Conservation (phyloP, 176 grass and related monocot species). For the Musa troglodytarum region DNA sequence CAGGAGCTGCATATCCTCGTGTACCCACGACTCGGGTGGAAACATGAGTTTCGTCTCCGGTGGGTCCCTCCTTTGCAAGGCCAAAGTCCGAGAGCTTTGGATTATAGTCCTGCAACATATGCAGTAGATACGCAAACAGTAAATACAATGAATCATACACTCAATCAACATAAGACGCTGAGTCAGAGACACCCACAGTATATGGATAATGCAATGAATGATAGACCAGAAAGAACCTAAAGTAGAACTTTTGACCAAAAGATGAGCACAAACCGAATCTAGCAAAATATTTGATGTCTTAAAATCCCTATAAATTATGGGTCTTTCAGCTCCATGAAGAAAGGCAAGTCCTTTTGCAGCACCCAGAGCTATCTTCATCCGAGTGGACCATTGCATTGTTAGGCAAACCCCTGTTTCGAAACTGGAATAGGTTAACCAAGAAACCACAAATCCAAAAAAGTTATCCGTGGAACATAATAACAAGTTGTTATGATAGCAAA, state of each 20-base stretch:
- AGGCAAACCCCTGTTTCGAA: conserved; percentile 10
- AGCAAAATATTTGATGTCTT: conserved; percentile 15
- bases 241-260: neutral
- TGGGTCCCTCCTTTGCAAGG: conserved; percentile 10
- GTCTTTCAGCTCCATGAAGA: conserved; percentile 14
- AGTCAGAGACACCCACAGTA: no score
- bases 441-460: no score
- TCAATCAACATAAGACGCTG: no score
- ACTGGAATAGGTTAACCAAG: neutral
- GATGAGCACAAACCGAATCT: conserved; percentile 10
- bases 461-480: no score
- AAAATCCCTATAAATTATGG: conserved; percentile 12
- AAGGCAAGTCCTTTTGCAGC: conserved; percentile 10
- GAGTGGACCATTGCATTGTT: conserved; percentile 8
- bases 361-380: conserved; percentile 10
- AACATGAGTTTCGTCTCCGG: conserved; percentile 5
- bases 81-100: conserved; percentile 11
- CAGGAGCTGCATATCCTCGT: conserved; percentile 7
- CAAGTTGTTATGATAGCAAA: no score
- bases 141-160: no score
- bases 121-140: neutral
- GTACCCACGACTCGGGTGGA: conserved; percentile 6
- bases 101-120: neutral
- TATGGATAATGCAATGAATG: no score
- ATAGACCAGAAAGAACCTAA: neutral